A percentile compares a stretch with the other conserved stretches of the same genome.
Evolutionary conservation across 1,284 basidiomycete species (phyloP).

Genomic region (Trichosporon ovoides): DNA sequence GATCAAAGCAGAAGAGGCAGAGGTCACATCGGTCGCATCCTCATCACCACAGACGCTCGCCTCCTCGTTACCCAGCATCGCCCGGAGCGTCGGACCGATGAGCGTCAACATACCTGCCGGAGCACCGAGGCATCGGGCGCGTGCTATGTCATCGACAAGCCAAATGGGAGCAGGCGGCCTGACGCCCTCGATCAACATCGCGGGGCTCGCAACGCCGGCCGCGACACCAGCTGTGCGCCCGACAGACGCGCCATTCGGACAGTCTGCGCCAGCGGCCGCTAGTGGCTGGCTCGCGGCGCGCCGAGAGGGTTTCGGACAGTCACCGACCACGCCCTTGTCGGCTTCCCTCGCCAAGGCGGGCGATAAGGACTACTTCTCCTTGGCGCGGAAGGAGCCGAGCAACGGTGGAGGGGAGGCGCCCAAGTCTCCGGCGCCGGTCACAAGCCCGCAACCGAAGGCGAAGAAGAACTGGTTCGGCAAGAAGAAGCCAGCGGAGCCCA

Average conservation of each 20-base stretch:
- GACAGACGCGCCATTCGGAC: conserved; percentile 19
- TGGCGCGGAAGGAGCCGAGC: conserved; percentile 11
- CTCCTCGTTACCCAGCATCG: conserved; percentile 28
- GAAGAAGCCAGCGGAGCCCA: conserved; percentile 51
- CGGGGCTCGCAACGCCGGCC: conserved; percentile 63
- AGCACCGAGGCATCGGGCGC: conserved; percentile 31
- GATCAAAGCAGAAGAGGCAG: conserved; percentile 46
- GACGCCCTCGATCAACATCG: conserved; percentile 51
- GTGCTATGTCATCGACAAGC: conserved; percentile 25
- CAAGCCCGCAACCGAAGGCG: conserved; percentile 7
- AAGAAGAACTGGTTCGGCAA: conserved; percentile 54
- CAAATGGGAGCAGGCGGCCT: conserved; percentile 12
- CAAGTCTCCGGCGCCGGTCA: not conserved
- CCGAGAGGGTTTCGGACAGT: not conserved
- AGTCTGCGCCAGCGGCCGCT: conserved; percentile 30
- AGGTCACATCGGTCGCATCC: conserved; percentile 23
- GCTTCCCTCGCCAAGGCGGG: not conserved
- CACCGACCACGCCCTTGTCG: not conserved
- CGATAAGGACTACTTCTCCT: conserved; percentile 41
- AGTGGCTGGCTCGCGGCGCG: conserved; percentile 20
- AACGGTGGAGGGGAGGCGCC: conserved; percentile 12
- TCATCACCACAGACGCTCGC: conserved; percentile 19
- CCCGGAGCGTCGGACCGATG: conserved; percentile 29
- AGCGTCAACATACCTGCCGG: conserved; percentile 36
- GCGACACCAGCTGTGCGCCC: conserved; percentile 53